These are phyloP conservation scores for Vigna reflexopilosa DNA, from an alignment of 306 rosid genomes.

Conservation along the genomic window DNA sequence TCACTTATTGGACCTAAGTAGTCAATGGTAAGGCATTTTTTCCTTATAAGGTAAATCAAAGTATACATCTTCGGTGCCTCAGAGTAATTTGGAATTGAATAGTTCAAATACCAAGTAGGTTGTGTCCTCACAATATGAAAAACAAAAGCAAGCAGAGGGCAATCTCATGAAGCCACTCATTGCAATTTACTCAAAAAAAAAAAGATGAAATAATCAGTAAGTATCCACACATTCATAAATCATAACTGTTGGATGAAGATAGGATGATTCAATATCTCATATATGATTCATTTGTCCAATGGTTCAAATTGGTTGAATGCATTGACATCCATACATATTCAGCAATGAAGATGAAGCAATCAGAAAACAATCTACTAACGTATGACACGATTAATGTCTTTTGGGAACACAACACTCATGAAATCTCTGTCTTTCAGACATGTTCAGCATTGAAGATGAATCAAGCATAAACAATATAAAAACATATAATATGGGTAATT, in stretches of 20 bases:
- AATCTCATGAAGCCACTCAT: not conserved
- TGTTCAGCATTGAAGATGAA: not conserved
- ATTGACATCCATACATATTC: not conserved
- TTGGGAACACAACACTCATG: constrained; percentile 4
- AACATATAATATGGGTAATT: not conserved
- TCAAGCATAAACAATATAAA: not conserved
- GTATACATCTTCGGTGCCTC: not conserved
- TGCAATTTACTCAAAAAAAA: not conserved
- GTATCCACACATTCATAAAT: constrained; percentile 2
- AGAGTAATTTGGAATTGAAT: not conserved
- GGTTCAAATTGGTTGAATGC: not conserved
- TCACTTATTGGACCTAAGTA: constrained; percentile 17
- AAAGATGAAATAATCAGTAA: not conserved
- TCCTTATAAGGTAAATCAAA: not conserved
- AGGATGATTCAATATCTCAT: not conserved
- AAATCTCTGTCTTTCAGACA: not conserved
- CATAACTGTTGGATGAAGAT: not conserved
- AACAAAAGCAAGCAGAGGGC: not conserved
- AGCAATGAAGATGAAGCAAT: constrained; percentile 7
- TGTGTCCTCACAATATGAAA: not conserved
- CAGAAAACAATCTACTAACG: not conserved
- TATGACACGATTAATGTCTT: not conserved
- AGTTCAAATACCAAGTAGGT: constrained; percentile 13
- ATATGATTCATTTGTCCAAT: not conserved
- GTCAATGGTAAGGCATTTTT: constrained; percentile 8